Conservation (phyloP, 2,329 filamentous ascomycete species). For the Paramyrothecium roridum region DNA sequence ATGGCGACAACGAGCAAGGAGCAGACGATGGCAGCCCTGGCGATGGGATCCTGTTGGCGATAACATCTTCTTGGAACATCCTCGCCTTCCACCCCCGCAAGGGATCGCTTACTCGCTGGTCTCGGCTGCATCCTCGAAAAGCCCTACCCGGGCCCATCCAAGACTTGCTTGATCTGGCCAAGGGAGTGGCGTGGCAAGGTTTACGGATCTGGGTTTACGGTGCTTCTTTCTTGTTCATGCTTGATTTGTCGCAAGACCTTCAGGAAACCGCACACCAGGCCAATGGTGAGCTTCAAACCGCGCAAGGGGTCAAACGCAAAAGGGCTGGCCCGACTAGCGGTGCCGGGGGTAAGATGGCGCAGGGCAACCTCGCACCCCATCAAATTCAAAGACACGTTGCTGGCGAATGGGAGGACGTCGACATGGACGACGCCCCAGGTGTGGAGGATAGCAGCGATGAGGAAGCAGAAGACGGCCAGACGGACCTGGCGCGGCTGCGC, state of each 20-base stretch:
- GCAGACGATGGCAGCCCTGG: slow-evolving; percentile 23
- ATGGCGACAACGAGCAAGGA: slow-evolving; percentile 15
- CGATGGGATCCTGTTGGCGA: slow-evolving; percentile 51
- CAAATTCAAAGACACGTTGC: slow-evolving; percentile 37
- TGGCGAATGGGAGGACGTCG: slow-evolving; percentile 35
- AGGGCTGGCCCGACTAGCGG: slow-evolving; percentile 44
- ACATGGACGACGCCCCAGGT: slow-evolving; percentile 34
- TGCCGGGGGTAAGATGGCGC: slow-evolving; percentile 51
- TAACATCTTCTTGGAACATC: slow-evolving; percentile 60
- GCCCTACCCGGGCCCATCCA: slow-evolving; percentile 72
- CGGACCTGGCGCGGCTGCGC: slow-evolving; percentile 31
- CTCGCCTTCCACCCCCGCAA: slow-evolving; percentile 76
- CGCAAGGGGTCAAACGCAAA: slow-evolving; percentile 51
- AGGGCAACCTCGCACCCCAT: slow-evolving; percentile 40
- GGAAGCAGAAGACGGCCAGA: slow-evolving; percentile 28
- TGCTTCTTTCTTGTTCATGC: slow-evolving; percentile 83
- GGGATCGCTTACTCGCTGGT: slow-evolving; percentile 81
- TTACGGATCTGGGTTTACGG: slow-evolving; percentile 84
- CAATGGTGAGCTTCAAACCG: slow-evolving; percentile 19
- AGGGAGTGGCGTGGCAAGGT: slow-evolving; percentile 82
- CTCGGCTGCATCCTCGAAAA: slow-evolving; percentile 73
- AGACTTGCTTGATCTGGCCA: slow-evolving; percentile 73
- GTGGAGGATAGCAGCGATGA: slow-evolving; percentile 33
- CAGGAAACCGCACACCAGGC: slow-evolving; percentile 26
- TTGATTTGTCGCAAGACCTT: slow-evolving; percentile 76